Evolutionary conservation across 1,284 basidiomycete species (phyloP).

Genomic region (Mycena citricolor): DNA sequence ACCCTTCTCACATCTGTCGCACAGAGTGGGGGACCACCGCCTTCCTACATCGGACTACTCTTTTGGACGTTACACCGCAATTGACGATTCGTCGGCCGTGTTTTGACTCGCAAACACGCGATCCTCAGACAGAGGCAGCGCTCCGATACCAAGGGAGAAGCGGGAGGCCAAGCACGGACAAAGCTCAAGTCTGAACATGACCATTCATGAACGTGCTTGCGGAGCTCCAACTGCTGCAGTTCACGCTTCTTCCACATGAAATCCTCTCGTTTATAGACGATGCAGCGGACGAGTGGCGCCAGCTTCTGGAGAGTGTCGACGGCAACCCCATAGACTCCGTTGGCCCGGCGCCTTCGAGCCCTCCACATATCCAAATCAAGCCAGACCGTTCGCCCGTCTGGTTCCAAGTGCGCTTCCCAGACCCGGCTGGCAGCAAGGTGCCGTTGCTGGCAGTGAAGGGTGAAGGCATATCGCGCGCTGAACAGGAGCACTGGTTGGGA

Average conservation of each 20-base stretch:
- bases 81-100: too few relatives aligned
- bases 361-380: constrained; percentile 40
- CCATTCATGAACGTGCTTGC: too few relatives aligned
- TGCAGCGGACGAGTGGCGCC: constrained; percentile 35
- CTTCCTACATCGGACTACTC: too few relatives aligned
- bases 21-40: too few relatives aligned
- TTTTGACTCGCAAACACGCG: too few relatives aligned
- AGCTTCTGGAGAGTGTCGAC: constrained; percentile 32
- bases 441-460: constrained; percentile 45
- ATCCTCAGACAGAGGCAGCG: too few relatives aligned
- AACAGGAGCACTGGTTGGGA: constrained; percentile 54
- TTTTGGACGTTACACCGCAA: too few relatives aligned
- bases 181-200: too few relatives aligned
- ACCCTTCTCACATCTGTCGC: too few relatives aligned
- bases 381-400: constrained; percentile 36
- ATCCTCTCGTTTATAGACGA: constrained; percentile 43
- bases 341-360: constrained; percentile 14
- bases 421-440: constrained; percentile 8
- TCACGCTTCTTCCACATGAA: constrained; percentile 63
- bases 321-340: background rate
- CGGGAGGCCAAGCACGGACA: too few relatives aligned
- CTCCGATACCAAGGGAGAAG: too few relatives aligned
- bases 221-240: constrained; percentile 54
- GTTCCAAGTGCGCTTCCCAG: constrained; percentile 41
- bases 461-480: constrained; percentile 39